Evolutionary conservation across 148 eudicot genomes (phyloP).

Genomic region (Beta vulgaris): DNA sequence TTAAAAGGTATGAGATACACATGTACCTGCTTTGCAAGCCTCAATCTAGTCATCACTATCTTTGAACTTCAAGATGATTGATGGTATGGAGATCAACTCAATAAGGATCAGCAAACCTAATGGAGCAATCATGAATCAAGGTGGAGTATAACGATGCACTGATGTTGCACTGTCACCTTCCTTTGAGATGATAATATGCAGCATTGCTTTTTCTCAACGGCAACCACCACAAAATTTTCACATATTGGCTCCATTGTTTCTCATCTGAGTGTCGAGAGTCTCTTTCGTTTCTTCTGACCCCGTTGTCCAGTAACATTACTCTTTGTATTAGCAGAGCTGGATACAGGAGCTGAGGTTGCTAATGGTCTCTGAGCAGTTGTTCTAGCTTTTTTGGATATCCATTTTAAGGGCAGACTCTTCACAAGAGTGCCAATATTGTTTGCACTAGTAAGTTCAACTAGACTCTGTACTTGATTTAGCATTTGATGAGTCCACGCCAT

Average conservation of each 20-base stretch:
- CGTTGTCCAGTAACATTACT: slow-evolving; percentile 23
- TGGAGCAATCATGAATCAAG: slow-evolving; percentile 1
- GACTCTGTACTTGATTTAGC: slow-evolving; percentile 61
- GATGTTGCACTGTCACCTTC: not conserved
- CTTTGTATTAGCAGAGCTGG: slow-evolving; percentile 21
- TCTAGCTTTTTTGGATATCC: slow-evolving; percentile 62
- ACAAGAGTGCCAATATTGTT: slow-evolving; percentile 51
- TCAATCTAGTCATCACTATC: not conserved
- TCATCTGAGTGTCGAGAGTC: slow-evolving; percentile 40
- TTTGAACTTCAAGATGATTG: not conserved
- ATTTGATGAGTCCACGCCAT: slow-evolving; percentile 72
- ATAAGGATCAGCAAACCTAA: slow-evolving; percentile 3
- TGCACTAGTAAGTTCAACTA: slow-evolving; percentile 54
- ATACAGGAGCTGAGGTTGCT: slow-evolving; percentile 23
- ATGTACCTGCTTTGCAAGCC: not conserved
- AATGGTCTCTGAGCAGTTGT: slow-evolving; percentile 39
- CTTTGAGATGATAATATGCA: not conserved
- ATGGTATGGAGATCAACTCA: not conserved
- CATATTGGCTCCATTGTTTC: no score
- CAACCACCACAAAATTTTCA: no score
- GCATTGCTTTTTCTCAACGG: not conserved
- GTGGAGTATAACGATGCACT: not conserved
- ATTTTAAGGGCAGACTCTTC: slow-evolving; percentile 55
- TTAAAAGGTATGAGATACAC: not conserved
- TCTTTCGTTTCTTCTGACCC: slow-evolving; percentile 49